Conservation (phyloP, 2,329 filamentous ascomycete species). For the Bretziella fagacearum region DNA sequence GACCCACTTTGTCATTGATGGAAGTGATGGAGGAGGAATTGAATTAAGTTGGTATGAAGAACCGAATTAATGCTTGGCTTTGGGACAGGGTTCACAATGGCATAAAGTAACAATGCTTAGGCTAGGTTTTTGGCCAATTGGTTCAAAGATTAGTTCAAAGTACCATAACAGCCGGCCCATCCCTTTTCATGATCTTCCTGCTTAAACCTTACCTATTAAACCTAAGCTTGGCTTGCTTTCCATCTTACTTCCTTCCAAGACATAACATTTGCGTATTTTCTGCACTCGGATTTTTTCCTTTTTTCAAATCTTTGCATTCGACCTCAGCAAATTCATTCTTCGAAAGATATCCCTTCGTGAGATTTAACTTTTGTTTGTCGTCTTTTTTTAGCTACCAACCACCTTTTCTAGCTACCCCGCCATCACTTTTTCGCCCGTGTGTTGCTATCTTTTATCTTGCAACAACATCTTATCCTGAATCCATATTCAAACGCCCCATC, state of each 20-base stretch:
- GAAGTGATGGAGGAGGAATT: background rate
- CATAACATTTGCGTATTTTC: background rate
- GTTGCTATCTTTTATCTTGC: background rate
- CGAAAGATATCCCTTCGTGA: background rate
- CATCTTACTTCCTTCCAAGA: background rate
- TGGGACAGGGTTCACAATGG: too few species aligned
- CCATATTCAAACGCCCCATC: background rate
- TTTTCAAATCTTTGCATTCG: too few species aligned
- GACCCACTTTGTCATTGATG: background rate
- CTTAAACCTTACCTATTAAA: background rate
- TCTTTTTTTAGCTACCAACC: background rate
- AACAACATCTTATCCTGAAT: conserved; percentile 3
- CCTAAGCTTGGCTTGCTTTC: background rate
- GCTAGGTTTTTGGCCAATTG: background rate
- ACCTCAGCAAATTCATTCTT: too few species aligned
- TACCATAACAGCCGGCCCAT: conserved; percentile 1
- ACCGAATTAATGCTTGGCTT: too few species aligned
- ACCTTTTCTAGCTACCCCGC: conserved; percentile 4
- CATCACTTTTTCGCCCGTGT: background rate
- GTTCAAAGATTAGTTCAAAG: background rate
- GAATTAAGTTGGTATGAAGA: too few species aligned
- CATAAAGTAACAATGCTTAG: background rate
- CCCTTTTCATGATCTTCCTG: conserved; percentile 8
- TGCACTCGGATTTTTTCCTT: background rate
- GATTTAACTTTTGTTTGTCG: background rate